phyloP scores from a whole-genome alignment of 164 flowering plant genomes.

The Liquidambar formosana region DNA sequence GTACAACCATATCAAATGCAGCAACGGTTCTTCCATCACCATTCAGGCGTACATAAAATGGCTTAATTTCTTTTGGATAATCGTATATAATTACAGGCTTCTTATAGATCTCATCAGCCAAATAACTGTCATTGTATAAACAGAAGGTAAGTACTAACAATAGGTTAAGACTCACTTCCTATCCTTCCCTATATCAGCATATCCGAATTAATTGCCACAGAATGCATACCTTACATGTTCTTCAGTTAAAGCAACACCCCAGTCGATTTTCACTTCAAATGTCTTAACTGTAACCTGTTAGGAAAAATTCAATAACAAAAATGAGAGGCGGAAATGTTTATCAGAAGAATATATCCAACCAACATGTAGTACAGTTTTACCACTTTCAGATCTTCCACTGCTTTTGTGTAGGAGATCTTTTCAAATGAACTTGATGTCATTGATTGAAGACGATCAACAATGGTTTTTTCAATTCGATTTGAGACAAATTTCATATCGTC shows the following conservation, averaged over 20 bases:
- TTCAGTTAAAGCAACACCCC: conserved; percentile 60
- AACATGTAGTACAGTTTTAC: conserved; percentile 25
- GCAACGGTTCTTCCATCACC: conserved; percentile 81
- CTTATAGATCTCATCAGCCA: conserved; percentile 68
- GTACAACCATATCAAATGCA: conserved; percentile 72
- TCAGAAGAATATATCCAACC: background rate
- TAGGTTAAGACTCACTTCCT: background rate
- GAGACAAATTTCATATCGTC: conserved; percentile 63
- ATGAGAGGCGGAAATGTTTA: background rate
- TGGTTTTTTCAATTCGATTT: conserved; percentile 51
- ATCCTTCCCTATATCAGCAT: background rate
- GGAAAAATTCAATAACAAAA: background rate
- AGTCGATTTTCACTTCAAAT: conserved; percentile 46
- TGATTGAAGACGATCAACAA: conserved; percentile 45
- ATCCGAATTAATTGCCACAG: background rate
- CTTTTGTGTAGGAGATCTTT: conserved; percentile 69
- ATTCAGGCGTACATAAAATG: conserved; percentile 66
- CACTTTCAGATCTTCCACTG: conserved; percentile 58
- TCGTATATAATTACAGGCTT: conserved; percentile 65
- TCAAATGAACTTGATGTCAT: conserved; percentile 46
- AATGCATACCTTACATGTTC: conserved; percentile 75
- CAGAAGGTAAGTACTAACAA: background rate
- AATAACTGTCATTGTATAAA: conserved; percentile 46
- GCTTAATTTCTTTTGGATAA: conserved; percentile 72
- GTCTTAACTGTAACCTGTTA: conserved; percentile 52